Conservation (phyloP, 192 early-diverging fungal genomes). For the Haplosporangium gracile region DNA sequence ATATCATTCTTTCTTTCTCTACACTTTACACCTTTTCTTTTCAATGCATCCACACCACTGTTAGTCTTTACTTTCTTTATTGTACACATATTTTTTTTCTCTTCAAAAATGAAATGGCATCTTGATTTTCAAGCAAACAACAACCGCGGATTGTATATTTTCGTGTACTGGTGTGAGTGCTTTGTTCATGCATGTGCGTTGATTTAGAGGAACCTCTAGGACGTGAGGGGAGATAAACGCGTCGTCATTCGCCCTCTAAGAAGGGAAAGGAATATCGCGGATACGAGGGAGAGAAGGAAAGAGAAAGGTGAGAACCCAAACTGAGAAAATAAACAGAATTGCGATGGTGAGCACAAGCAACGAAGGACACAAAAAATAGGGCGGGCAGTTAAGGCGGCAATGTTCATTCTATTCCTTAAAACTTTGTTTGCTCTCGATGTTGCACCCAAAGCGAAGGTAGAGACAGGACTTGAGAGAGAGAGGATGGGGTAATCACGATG, state of each 20-base stretch:
- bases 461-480: background rate
- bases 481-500: too few species aligned
- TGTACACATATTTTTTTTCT: slow-evolving; percentile 28
- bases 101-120: slow-evolving; percentile 4
- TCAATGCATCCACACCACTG: background rate
- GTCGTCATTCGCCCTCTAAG: background rate
- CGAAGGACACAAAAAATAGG: background rate
- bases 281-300: background rate
- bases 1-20: background rate
- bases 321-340: too few species aligned
- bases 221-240: background rate
- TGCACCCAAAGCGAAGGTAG: background rate
- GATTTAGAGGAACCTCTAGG: background rate
- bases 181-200: background rate
- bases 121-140: slow-evolving; percentile 3
- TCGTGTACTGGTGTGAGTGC: background rate
- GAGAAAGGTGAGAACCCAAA: background rate
- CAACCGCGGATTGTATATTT: background rate
- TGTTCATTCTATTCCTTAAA: too few species aligned
- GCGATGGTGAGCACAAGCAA: background rate
- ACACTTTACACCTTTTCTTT: slow-evolving; percentile 6
- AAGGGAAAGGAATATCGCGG: background rate
- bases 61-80: slow-evolving; percentile 13
- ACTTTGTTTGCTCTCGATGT: too few species aligned
- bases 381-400: background rate